Conservation (phyloP, 495 filamentous ascomycete genomes). For the Penicillium chermesinum region DNA sequence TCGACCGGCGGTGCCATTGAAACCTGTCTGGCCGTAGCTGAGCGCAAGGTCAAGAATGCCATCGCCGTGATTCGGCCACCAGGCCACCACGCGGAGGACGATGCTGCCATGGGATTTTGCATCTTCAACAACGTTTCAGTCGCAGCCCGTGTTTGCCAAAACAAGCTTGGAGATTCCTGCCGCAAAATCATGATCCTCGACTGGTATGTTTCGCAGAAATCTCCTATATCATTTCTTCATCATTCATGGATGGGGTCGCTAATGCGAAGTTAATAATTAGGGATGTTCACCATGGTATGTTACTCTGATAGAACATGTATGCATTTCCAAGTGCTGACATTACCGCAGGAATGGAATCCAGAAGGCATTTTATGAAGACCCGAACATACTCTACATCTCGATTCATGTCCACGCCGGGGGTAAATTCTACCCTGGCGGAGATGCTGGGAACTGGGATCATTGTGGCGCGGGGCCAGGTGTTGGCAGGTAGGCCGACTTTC, state of each 20-base stretch:
- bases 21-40: conserved; percentile 78
- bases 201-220: conserved; percentile 73
- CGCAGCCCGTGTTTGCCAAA: conserved; percentile 76
- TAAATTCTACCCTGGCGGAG: conserved; percentile 77
- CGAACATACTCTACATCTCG: conserved; percentile 93
- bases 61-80: conserved; percentile 93
- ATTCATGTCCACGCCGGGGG: conserved; percentile 84
- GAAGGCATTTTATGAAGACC: conserved; percentile 89
- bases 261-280: conserved; percentile 24
- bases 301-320: no score
- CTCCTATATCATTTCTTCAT: no score
- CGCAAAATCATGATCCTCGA: conserved; percentile 90
- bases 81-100: conserved; percentile 87
- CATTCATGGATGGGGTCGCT: not conserved
- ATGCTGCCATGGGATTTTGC: conserved; percentile 87
- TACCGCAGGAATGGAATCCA: conserved; percentile 81
- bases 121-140: conserved; percentile 96
- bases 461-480: conserved; percentile 69
- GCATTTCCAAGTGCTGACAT: conserved; percentile 23
- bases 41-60: conserved; percentile 78
- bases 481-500: conserved; percentile 26
- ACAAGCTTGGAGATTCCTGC: conserved; percentile 66
- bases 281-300: conserved; percentile 60
- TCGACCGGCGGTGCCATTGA: conserved; percentile 96
- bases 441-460: conserved; percentile 69